A percentile compares a stretch with the other conserved stretches of the same genome.
phyloP scores from a whole-genome alignment of 495 filamentous ascomycete species.

The Neurospora sp. region DNA sequence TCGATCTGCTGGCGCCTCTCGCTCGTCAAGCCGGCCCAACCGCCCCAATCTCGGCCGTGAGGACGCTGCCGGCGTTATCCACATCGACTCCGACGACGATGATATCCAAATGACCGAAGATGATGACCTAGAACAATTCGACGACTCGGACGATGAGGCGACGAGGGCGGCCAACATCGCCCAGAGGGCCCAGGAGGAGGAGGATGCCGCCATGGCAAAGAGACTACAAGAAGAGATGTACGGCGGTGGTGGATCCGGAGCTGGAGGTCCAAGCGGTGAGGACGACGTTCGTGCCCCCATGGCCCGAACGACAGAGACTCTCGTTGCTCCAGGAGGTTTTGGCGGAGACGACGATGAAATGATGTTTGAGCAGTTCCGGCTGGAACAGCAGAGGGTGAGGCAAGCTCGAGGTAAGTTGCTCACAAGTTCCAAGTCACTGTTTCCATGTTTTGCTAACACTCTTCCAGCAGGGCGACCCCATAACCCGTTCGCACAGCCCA shows the following conservation, averaged over 20 bases:
- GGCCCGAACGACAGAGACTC: constrained; percentile 79
- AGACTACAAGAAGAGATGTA: constrained; percentile 90
- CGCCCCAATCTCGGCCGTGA: constrained; percentile 29
- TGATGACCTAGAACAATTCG: constrained; percentile 27
- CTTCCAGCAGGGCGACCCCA: constrained; percentile 3
- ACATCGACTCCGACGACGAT: constrained; percentile 58
- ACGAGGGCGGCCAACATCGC: constrained; percentile 28
- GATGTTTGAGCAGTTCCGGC: constrained; percentile 47
- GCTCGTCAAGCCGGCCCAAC: constrained; percentile 9
- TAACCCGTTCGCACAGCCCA: constrained; percentile 73
- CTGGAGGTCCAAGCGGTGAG: constrained; percentile 20
- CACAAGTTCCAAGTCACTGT: not conserved
- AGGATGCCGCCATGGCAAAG: constrained; percentile 89
- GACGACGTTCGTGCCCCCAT: constrained; percentile 83
- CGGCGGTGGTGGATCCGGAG: constrained; percentile 36
- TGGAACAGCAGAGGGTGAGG: constrained; percentile 51
- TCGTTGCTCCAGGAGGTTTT: constrained; percentile 54
- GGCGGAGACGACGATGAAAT: constrained; percentile 50
- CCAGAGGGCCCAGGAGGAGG: constrained; percentile 49
- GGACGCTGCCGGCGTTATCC: constrained; percentile 52
- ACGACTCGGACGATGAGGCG: constrained; percentile 18
- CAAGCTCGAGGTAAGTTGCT: constrained; percentile 29
- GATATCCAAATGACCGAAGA: constrained; percentile 52
- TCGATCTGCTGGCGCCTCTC: constrained; percentile 8
- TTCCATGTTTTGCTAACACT: not conserved